Base-by-base conservation (phyloP, 768 basidiomycete genomes). In the Suillus plorans region DNA sequence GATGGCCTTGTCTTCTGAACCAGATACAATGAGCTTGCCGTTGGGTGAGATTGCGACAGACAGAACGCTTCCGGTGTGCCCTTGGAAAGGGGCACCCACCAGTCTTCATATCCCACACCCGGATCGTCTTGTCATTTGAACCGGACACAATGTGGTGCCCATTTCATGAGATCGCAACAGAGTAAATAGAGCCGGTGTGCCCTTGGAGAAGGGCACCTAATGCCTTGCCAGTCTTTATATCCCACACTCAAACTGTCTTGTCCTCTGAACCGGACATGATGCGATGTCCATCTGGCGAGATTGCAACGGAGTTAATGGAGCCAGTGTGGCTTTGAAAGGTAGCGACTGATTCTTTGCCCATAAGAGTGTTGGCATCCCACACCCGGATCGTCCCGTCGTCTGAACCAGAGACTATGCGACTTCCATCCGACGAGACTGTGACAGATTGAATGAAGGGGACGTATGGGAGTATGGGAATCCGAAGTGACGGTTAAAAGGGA, bases 11-110 rank as follows among this genome's bases (percentile, higher is more conserved):
- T 64, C 64, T 0, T 0, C 0, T 10, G 49, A 61, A 0, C 64
- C 49, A 28, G 59, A 64, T 18, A 56, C 16, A 4, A 25, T 44
- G 31, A 4, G 59, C 36, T 37, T 61, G 47, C 37, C 22, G 25
- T 62, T 60, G 13, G 59, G 37, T 1, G 69, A 70, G 57, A 70
- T 64, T 31, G 69, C 60, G 4, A 69, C 62, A 1, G 67, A 65
- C 6, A 0, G 1, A 12, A 70, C 66, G 10, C 61, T 22, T 25
- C 56, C 13, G 47, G 25, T 61, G 22, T 64, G 22, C n/a, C 63
- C 63, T 22, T 12, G 16, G 14, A 63, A 34, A 60, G 63, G 39
- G 60, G 37, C 28, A 28, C 49, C 14, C 4, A 5, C 45, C 44
- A 36, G 45, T 61, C 42, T 61, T 4, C 22, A 45, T 25, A 20